Conservation (phyloP, 768 basidiomycete species). For the Rhizopogon salebrosus region DNA sequence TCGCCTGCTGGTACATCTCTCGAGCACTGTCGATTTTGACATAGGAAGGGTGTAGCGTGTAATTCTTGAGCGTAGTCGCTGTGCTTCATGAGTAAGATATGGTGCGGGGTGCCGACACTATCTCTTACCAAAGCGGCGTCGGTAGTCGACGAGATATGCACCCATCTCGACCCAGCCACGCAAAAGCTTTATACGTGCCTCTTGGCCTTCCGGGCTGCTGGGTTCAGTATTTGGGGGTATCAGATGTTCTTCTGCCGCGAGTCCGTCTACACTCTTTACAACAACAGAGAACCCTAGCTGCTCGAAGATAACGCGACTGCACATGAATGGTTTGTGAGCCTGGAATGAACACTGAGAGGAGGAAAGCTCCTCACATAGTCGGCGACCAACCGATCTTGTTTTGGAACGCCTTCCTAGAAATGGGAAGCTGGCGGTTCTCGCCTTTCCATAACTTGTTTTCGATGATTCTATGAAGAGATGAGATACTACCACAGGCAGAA, state of each 20-base stretch:
- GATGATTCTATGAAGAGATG: constrained; percentile 45
- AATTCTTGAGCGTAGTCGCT: constrained; percentile 45
- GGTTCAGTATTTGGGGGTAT: constrained; percentile 52
- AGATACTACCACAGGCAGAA: neutral
- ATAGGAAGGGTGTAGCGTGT: constrained; percentile 35
- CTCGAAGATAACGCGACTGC: constrained; percentile 38
- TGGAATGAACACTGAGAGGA: neutral
- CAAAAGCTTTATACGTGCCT: constrained; percentile 56
- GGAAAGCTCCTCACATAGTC: constrained; percentile 42
- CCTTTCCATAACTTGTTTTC: constrained; percentile 75
- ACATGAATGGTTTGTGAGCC: constrained; percentile 7
- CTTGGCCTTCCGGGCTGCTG: constrained; percentile 38
- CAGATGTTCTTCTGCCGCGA: constrained; percentile 39
- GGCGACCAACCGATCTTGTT: constrained; percentile 63
- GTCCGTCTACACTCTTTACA: constrained; percentile 11
- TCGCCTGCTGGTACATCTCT: constrained; percentile 66
- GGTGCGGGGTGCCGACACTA: constrained; percentile 4
- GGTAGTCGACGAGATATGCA: constrained; percentile 62
- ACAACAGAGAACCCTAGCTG: constrained; percentile 32
- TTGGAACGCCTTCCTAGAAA: constrained; percentile 50
- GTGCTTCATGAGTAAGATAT: constrained; percentile 8
- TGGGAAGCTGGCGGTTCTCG: constrained; percentile 53
- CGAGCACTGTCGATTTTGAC: constrained; percentile 54
- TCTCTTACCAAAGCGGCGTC: constrained; percentile 38
- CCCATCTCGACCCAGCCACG: constrained; percentile 77